Percentiles rank a stretch among this genome's conserved stretches.
Evolutionary conservation across 208 protist species (phyloP).

Genomic region (Balamuthia mandrillaris): DNA sequence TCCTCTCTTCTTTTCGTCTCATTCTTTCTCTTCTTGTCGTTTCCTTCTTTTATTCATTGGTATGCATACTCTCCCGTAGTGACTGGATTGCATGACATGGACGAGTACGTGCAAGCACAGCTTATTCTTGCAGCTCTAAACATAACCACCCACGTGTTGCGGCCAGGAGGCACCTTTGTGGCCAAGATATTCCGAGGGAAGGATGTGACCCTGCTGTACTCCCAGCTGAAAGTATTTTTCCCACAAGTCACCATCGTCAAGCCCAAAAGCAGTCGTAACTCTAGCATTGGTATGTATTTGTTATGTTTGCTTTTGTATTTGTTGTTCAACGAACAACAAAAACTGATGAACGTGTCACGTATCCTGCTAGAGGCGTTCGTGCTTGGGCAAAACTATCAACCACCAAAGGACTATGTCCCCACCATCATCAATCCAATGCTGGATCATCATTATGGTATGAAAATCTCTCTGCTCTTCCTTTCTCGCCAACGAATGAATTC

Average conservation of each 20-base stretch:
- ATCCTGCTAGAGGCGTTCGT: slow-evolving; percentile 88
- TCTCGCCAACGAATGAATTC: slow-evolving; percentile 10
- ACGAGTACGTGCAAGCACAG: slow-evolving; percentile 98
- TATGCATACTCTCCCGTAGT: slow-evolving; percentile 51
- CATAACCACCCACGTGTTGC: slow-evolving; percentile 94
- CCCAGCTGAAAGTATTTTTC: slow-evolving; percentile 95
- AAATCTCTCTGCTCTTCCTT: slow-evolving; percentile 16
- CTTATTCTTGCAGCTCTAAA: slow-evolving; percentile 94
- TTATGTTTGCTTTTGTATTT: not conserved
- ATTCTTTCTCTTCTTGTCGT: not conserved
- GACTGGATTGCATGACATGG: slow-evolving; percentile 97
- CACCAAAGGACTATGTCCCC: slow-evolving; percentile 79
- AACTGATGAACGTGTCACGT: not conserved
- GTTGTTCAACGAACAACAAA: not conserved
- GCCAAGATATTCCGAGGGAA: slow-evolving; percentile 98
- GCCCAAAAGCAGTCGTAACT: slow-evolving; percentile 91
- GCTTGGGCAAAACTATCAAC: slow-evolving; percentile 85
- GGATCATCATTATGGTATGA: slow-evolving; percentile 44
- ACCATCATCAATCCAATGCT: slow-evolving; percentile 66
- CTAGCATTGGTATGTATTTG: slow-evolving; percentile 73
- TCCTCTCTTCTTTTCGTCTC: not conserved
- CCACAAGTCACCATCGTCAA: slow-evolving; percentile 89
- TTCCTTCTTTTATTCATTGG: not conserved
- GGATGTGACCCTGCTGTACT: slow-evolving; percentile 82
- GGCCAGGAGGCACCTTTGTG: slow-evolving; percentile 72